Evolutionary conservation across 768 basidiomycete genomes (phyloP), one percentile per base, ranked within the genome.

Genomic region (Collybiopsis confluens): DNA sequence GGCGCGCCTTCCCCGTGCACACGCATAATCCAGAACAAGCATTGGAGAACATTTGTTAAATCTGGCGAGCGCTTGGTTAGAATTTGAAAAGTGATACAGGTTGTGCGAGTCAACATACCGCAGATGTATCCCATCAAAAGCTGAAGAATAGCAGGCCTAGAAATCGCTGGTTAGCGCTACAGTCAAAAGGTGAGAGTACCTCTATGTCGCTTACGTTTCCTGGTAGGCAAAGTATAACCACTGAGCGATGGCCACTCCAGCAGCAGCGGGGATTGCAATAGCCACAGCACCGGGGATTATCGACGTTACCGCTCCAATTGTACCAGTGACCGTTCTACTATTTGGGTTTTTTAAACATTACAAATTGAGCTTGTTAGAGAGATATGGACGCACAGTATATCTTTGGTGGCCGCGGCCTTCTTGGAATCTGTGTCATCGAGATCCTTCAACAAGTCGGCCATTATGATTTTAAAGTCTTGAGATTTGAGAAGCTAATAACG

Each of bases 31-130:
- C 50, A 52, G 24, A 52, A 52, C 7, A 52, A 3, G 23, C 38
- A 24, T 21, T 52, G 50, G 13, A 52, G 37, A 7, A 52, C 50
- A 24, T n/a, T 52, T 13, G 50, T 52, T 9, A 52, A 38, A 27
- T 52, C 50, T 52, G 40, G n/a, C n/a, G n/a, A n/a, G n/a, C n/a
- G n/a, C n/a, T 16, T 4, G 7, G 21, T 2, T 7, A 11, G 4
- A 24, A 4, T 36, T 6, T 13, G 30, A 33, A 5, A 6, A 6
- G 30, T 13, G 13, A 33, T 5, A 33, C 5, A 13, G 30, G 13
- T 33, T 33, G 30, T 6, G 13, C 5, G 30, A 33, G 13, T 33
- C 13, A 6, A 27, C 50, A 4, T 41, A 52, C 50, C 50, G 36
- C 37, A 23, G 11, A 52, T 52, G 30, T 33, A 33, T 33, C 30